Evolutionary conservation across 257 asterid genomes (phyloP), one percentile per base, ranked within the genome.

Genomic region (Solanum raphanifolium): DNA sequence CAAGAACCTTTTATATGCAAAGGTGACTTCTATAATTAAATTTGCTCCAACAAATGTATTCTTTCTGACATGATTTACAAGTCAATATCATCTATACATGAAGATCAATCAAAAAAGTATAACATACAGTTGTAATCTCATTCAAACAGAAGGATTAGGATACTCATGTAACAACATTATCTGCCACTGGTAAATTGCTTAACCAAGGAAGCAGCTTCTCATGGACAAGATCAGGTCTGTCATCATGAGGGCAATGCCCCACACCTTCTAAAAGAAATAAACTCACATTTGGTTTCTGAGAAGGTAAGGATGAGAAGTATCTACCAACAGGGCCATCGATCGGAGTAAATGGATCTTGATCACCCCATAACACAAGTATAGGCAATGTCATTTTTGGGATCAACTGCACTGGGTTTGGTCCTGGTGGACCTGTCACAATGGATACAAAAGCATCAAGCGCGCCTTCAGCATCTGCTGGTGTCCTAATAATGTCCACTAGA

Each of bases 361-460:
- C 94, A 7, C 99, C 99, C 99, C 99, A 95, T 86, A 97, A 71
- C 27, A 97, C 92, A 88, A 95, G 90, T 65, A 97, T 86, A 18
- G 98, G 99, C 20, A 93, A 13, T 81, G 86, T 84, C 68, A 97
- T 87, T 23, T 91, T 91, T 0, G 98, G 98, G 62, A 95, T 91
- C 91, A 97, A 68, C 89, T 93, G 88, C 69, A 93, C 92, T 15
- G 99, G 99, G 89, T 89, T 97, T 20, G 99, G 98, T 41, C 99
- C 98, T 0, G 99, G 99, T 15, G 98, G 98, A 8, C 99, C 99
- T 1, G 99, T 97, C 82, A 97, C 88, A 39, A 95, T 95, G 35
- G 99, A 95, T n/a, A 97, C 95, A 83, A 97, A 97, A 34, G 98
- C 99, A 91, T 97, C 99, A 10, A 95, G 95, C n/a, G 98, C 98